Conservation (phyloP, 768 basidiomycete genomes). For the Cyclocybe cylindracea region DNA sequence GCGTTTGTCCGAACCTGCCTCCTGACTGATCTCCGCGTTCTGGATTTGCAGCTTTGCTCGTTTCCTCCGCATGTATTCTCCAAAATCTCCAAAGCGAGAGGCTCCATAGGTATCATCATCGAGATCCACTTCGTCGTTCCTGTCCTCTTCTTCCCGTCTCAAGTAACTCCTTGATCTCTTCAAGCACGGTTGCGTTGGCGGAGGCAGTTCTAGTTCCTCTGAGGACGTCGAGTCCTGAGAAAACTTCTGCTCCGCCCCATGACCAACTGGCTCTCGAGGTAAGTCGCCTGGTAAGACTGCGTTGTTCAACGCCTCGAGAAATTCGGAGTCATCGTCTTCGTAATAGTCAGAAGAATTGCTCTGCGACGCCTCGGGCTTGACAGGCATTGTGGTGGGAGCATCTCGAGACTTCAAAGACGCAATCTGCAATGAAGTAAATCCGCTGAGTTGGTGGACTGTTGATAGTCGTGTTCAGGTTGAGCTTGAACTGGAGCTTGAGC, state of each 20-base stretch:
- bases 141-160: slow-evolving; percentile 17
- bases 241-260: background rate
- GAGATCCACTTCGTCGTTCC: slow-evolving; percentile 9
- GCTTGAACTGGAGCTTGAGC: too few species aligned
- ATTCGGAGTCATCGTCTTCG: slow-evolving; percentile 53
- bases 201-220: slow-evolving; percentile 35
- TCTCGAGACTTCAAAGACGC: background rate
- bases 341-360: slow-evolving; percentile 56
- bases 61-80: slow-evolving; percentile 90
- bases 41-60: slow-evolving; percentile 88
- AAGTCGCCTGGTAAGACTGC: slow-evolving; percentile 51
- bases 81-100: slow-evolving; percentile 78
- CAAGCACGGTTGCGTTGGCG: slow-evolving; percentile 37
- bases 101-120: slow-evolving; percentile 66
- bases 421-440: too few species aligned
- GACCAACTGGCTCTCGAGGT: slow-evolving; percentile 10
- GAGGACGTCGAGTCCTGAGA: slow-evolving; percentile 16
- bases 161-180: slow-evolving; percentile 39
- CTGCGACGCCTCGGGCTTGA: slow-evolving; percentile 22
- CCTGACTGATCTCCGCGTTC: slow-evolving; percentile 44
- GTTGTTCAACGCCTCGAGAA: slow-evolving; percentile 47
- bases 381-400: slow-evolving; percentile 7
- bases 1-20: background rate
- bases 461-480: too few species aligned
- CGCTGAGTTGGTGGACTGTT: too few species aligned